Evolutionary conservation across 148 eudicot species (phyloP), one percentile per base, ranked within the genome.

Genomic region (Nepenthes mirabilis): DNA sequence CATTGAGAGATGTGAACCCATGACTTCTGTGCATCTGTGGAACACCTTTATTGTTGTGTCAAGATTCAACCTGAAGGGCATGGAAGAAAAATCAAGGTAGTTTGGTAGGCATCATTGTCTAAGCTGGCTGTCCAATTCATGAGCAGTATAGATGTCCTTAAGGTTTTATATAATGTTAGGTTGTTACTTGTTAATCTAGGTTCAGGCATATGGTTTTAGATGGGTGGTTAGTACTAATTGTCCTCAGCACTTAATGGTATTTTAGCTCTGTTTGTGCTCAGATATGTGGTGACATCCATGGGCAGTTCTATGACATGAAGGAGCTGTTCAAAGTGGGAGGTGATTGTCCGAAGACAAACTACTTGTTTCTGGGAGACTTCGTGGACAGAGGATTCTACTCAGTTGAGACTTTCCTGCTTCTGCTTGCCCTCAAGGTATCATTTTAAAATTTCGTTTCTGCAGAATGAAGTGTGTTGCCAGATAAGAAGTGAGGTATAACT

Each of bases 201-300:
- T 23, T 23, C 23, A 23, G 23, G 23, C 23, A 23, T 40, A 8
- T 40, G 45, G 45, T 8, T 40, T 40, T 40, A 40, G 45, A 40
- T 8, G 8, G 45, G 45, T 40, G 45, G 45, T 40, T 40, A 2
- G 14, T 4, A 11, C 43, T 43, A 14, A 33, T 43, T 45, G 55
- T 51, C 40, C 23, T 52, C 7, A 13, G 11, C 43, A 69, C 54
- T 58, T 57, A 1, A 6, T 59, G 40, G 33, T 36, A 35, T 12
- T 43, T 37, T 35, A 47, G 11, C 43, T 6, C 40, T 36, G 53
- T 50, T 52, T 56, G 34, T 50, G 12, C 13, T 58, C 48, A 91
- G 96, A 88, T 91, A 62, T 88, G 98, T 68, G 98, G 98, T 34
- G 98, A 91, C 74, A 88, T 91, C 69, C 98, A 88, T 66, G 98